Percentiles rank a stretch among this genome's conserved stretches.
Conservation (phyloP, 2,329 filamentous ascomycete species). For the Parafenestella ontariensis region DNA sequence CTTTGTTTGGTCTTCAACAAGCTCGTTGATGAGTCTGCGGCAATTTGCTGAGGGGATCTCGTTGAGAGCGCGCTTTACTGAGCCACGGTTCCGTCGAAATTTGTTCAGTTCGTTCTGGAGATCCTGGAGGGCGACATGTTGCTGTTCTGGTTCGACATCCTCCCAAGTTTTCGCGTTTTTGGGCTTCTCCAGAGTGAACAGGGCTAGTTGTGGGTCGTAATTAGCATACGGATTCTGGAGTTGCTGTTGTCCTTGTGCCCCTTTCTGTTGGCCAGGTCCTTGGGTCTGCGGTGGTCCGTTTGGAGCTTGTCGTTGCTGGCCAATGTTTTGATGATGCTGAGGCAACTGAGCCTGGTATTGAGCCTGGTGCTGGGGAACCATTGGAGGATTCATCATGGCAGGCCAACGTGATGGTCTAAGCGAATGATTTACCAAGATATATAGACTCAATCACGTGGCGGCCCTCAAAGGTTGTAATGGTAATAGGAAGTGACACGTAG, state of each 20-base stretch:
- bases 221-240: slow-evolving; percentile 9
- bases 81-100: slow-evolving; percentile 24
- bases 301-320: slow-evolving; percentile 25
- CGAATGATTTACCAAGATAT: neutral
- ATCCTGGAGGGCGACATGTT: slow-evolving; percentile 29
- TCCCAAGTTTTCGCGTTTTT: slow-evolving; percentile 32
- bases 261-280: slow-evolving; percentile 15
- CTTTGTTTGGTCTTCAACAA: slow-evolving; percentile 38
- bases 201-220: slow-evolving; percentile 30
- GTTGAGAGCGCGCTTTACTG: slow-evolving; percentile 29
- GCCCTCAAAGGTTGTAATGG: neutral
- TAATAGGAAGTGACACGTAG: neutral
- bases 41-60: slow-evolving; percentile 36
- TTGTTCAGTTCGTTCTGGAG: slow-evolving; percentile 30
- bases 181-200: slow-evolving; percentile 36
- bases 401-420: neutral
- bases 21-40: slow-evolving; percentile 31
- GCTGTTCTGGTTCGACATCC: slow-evolving; percentile 30
- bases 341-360: slow-evolving; percentile 10
- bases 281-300: slow-evolving; percentile 15
- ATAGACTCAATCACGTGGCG: neutral
- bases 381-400: slow-evolving; percentile 17
- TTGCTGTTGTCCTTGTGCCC: slow-evolving; percentile 12
- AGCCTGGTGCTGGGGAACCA: slow-evolving; percentile 18
- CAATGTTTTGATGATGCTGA: slow-evolving; percentile 23